These are phyloP conservation scores for Entomortierella lignicola DNA, from an alignment of 192 early-diverging fungal species.

Conservation along the genomic window DNA sequence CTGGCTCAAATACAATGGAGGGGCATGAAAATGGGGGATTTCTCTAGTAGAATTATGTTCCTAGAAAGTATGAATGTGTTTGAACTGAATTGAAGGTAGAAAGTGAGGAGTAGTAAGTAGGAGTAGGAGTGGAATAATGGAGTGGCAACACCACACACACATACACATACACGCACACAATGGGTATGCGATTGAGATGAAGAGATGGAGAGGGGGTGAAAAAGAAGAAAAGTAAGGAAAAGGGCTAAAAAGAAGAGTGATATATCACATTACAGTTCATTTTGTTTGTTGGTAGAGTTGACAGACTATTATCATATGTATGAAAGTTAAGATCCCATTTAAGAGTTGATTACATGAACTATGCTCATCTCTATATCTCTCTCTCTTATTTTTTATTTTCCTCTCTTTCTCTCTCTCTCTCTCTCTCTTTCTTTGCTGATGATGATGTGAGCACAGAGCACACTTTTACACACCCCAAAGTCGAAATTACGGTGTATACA, in stretches of 20 bases:
- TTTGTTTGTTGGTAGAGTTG: neutral
- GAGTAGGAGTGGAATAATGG: neutral
- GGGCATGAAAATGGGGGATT: neutral
- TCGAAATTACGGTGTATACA: neutral
- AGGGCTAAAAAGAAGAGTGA: neutral
- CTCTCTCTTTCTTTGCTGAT: neutral
- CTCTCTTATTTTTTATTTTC: neutral
- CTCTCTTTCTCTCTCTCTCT: too few species aligned
- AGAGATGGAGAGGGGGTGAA: conserved; percentile 1
- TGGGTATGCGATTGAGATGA: neutral
- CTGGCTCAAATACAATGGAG: neutral
- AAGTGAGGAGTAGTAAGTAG: too few species aligned
- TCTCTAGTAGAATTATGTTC: neutral
- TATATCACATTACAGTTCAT: too few species aligned
- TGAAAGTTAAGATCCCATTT: neutral
- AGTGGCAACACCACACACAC: too few species aligned
- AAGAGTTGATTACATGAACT: too few species aligned
- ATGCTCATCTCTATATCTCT: too few species aligned
- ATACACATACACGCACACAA: too few species aligned
- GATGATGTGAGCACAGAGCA: neutral
- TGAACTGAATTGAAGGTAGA: too few species aligned
- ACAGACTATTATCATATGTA: neutral
- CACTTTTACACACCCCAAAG: conserved; percentile 5
- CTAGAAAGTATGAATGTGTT: neutral
- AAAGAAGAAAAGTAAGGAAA: neutral